Percentiles rank a stretch among this genome's conserved stretches.
These are phyloP conservation scores for Penicillium janthinellum DNA, from an alignment of 2,329 filamentous ascomycete species.

Conservation along the genomic window DNA sequence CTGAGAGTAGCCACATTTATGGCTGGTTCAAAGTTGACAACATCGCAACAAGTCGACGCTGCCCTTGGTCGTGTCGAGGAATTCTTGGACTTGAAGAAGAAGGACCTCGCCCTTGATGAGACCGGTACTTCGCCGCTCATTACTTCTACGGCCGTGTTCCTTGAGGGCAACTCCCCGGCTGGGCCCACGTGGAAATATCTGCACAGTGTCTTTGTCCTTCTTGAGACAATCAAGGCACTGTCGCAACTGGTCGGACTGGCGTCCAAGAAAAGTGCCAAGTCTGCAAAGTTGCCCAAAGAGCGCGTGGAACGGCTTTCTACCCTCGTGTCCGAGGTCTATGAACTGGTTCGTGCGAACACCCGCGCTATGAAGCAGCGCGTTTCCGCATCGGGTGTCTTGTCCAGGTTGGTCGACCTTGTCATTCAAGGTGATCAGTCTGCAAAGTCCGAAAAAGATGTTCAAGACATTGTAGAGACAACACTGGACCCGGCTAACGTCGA, in stretches of 20 bases:
- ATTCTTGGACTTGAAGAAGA: constrained; percentile 33
- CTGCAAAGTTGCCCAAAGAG: constrained; percentile 37
- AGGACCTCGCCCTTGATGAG: constrained; percentile 25
- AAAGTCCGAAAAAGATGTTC: constrained; percentile 31
- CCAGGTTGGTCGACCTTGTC: constrained; percentile 44
- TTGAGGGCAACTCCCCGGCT: constrained; percentile 27
- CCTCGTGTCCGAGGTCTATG: constrained; percentile 32
- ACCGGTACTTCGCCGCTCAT: constrained; percentile 25
- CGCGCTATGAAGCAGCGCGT: constrained; percentile 41
- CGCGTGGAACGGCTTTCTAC: constrained; percentile 33
- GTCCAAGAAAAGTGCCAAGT: constrained; percentile 36
- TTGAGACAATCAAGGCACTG: constrained; percentile 46
- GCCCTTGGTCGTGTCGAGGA: constrained; percentile 34
- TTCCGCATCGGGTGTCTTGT: constrained; percentile 45
- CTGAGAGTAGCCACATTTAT: constrained; percentile 38
- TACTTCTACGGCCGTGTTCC: constrained; percentile 27
- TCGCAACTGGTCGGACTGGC: constrained; percentile 36
- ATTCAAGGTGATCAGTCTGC: constrained; percentile 29
- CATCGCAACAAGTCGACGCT: constrained; percentile 32
- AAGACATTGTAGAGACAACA: constrained; percentile 36
- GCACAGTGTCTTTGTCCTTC: constrained; percentile 40
- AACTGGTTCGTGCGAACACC: constrained; percentile 39
- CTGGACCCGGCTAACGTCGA: constrained; percentile 44
- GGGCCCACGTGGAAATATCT: constrained; percentile 47
- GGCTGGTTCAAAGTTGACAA: constrained; percentile 36